Percentiles rank a stretch among this genome's conserved stretches.
These are phyloP conservation scores for Anisogramma anomala DNA, from an alignment of 2,329 filamentous ascomycete genomes.

Conservation along the genomic window DNA sequence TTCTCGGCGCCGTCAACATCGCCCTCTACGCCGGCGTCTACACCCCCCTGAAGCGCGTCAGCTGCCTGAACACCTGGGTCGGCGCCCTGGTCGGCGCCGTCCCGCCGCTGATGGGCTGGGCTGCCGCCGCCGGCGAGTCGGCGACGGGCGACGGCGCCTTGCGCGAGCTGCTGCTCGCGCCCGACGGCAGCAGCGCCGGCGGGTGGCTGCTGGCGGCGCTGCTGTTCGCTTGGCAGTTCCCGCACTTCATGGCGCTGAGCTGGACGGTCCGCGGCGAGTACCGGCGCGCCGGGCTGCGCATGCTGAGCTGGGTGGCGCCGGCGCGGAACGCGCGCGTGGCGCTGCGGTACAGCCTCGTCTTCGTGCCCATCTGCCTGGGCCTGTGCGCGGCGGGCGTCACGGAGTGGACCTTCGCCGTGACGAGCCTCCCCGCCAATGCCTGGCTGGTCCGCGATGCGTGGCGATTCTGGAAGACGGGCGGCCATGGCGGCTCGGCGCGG, in stretches of 20 bases:
- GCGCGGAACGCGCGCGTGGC: conserved; percentile 77
- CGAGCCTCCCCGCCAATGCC: conserved; percentile 69
- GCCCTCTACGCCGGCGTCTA: conserved; percentile 83
- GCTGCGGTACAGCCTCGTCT: conserved; percentile 71
- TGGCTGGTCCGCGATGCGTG: conserved; percentile 78
- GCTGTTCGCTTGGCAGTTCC: conserved; percentile 94
- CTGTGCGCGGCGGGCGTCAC: conserved; percentile 73
- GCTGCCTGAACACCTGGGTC: conserved; percentile 85
- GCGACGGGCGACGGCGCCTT: conserved; percentile 66
- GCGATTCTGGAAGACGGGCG: conserved; percentile 68
- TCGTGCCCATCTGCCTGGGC: conserved; percentile 75
- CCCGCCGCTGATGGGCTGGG: conserved; percentile 96
- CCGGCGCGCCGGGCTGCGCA: conserved; percentile 53
- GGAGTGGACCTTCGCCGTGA: conserved; percentile 71
- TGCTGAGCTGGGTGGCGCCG: conserved; percentile 81
- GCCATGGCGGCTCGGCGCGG: conserved; percentile 67
- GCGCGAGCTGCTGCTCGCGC: conserved; percentile 62
- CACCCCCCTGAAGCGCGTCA: conserved; percentile 81
- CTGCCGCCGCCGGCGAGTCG: conserved; percentile 80
- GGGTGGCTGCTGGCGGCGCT: conserved; percentile 82
- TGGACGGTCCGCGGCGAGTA: conserved; percentile 88
- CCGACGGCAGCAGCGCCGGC: conserved; percentile 51
- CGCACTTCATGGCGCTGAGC: conserved; percentile 91
- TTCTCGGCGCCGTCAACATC: conserved; percentile 76
- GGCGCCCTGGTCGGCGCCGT: conserved; percentile 88